A percentile compares a stretch with the other conserved stretches of the same genome.
Conservation (phyloP, 106 monocot genomes). For the Chionographis japonica region DNA sequence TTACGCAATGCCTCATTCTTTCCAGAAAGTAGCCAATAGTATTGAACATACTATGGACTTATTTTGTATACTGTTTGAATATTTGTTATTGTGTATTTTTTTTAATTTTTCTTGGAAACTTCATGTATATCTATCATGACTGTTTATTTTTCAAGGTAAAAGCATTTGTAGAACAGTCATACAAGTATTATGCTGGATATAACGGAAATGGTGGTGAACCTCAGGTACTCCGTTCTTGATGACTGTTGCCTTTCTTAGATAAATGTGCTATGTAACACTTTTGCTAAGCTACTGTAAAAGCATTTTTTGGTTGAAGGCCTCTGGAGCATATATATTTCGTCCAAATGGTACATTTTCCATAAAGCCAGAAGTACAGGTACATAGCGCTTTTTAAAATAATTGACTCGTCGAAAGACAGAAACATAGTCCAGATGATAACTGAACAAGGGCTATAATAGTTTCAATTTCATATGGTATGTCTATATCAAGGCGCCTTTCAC, state of each 20-base stretch:
- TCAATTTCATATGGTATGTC: background rate
- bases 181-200: conserved; percentile 70
- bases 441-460: too few species aligned
- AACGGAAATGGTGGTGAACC: conserved; percentile 56
- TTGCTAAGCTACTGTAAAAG: background rate
- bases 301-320: conserved; percentile 47
- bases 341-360: conserved; percentile 68
- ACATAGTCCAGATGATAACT: too few species aligned
- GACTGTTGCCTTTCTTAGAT: background rate
- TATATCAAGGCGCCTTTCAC: conserved; percentile 44
- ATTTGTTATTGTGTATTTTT: background rate
- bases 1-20: background rate
- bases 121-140: background rate
- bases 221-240: conserved; percentile 45
- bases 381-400: background rate
- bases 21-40: too few species aligned
- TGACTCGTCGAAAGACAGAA: background rate
- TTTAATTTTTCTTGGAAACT: background rate
- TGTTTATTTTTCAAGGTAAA: conserved; percentile 51
- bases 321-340: conserved; percentile 99
- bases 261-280: background rate
- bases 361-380: conserved; percentile 54
- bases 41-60: too few species aligned
- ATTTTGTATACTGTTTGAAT: too few species aligned
- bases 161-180: conserved; percentile 49